Evolutionary conservation across 169 alveolate species (phyloP).

Genomic region (Theileria orientalis): DNA sequence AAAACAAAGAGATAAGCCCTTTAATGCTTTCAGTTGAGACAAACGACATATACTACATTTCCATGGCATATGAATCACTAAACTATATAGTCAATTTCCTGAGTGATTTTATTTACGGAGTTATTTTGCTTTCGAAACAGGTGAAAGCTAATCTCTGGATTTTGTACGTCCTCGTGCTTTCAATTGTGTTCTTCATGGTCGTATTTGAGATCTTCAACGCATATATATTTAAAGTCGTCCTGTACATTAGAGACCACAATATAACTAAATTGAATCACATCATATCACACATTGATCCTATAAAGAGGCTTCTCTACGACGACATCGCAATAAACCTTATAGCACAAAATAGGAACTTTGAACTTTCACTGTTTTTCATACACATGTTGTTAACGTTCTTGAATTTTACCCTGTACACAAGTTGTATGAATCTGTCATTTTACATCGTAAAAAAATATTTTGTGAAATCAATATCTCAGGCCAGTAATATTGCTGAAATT

Average conservation of each 20-base stretch:
- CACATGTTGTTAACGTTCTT: slow-evolving; percentile 11
- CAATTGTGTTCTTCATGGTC: slow-evolving; percentile 4
- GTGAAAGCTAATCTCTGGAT: slow-evolving; percentile 8
- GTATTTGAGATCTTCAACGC: slow-evolving; percentile 24
- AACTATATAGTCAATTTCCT: slow-evolving; percentile 3
- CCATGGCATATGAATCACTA: slow-evolving; percentile 18
- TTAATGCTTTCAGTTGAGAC: slow-evolving; percentile 10
- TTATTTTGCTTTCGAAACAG: neutral
- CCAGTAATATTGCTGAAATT: neutral
- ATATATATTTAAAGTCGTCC: neutral
- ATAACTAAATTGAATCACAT: slow-evolving; percentile 7
- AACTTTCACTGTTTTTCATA: slow-evolving; percentile 19
- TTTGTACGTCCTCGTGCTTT: neutral
- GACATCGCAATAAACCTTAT: slow-evolving; percentile 30
- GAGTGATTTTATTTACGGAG: slow-evolving; percentile 1
- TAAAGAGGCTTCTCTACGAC: slow-evolving; percentile 6
- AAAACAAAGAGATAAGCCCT: slow-evolving; percentile 30
- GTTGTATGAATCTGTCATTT: neutral
- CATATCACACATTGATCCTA: neutral
- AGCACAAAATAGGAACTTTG: slow-evolving; percentile 14
- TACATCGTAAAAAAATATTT: slow-evolving; percentile 3
- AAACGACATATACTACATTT: slow-evolving; percentile 9
- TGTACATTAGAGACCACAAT: slow-evolving; percentile 23
- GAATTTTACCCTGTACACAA: neutral
- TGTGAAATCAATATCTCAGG: slow-evolving; percentile 1